A percentile compares a stretch with the other conserved stretches of the same genome.
Conservation (phyloP, 2,329 filamentous ascomycete genomes). For the Ascochyta pisi region DNA sequence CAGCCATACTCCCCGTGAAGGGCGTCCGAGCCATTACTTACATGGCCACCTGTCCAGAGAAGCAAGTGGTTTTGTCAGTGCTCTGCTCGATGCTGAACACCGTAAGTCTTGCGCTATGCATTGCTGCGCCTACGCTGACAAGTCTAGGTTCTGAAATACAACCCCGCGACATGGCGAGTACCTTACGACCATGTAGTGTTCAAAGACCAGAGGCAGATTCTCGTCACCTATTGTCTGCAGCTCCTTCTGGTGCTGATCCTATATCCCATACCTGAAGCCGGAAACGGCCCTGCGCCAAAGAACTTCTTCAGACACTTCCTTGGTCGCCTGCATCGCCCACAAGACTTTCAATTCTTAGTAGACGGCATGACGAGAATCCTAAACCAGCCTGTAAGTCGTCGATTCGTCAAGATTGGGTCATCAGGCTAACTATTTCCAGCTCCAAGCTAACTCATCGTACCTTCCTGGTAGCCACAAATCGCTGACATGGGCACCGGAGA, state of each 20-base stretch:
- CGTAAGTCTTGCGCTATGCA: slow-evolving; percentile 59
- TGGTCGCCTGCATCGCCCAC: slow-evolving; percentile 85
- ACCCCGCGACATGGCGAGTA: slow-evolving; percentile 90
- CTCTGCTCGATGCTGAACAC: slow-evolving; percentile 95
- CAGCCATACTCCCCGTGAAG: slow-evolving; percentile 74
- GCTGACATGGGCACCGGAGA: slow-evolving; percentile 89
- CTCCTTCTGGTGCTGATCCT: slow-evolving; percentile 84
- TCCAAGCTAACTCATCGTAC: slow-evolving; percentile 87
- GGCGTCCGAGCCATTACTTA: slow-evolving; percentile 88
- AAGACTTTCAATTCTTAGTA: slow-evolving; percentile 97
- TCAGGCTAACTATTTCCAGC: slow-evolving; percentile 50
- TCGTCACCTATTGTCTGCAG: slow-evolving; percentile 92
- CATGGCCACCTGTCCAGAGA: slow-evolving; percentile 84
- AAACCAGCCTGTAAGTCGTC: slow-evolving; percentile 73
- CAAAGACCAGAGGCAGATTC: slow-evolving; percentile 85
- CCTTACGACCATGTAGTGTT: slow-evolving; percentile 93
- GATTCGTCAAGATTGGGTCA: too few relatives aligned
- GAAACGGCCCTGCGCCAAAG: slow-evolving; percentile 70
- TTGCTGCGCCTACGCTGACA: slow-evolving; percentile 23
- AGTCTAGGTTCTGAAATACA: slow-evolving; percentile 85
- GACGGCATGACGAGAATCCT: slow-evolving; percentile 93
- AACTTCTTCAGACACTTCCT: slow-evolving; percentile 95
- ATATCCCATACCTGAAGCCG: slow-evolving; percentile 84
- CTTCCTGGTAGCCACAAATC: slow-evolving; percentile 82
- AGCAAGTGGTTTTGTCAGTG: slow-evolving; percentile 87